Conservation (phyloP, 1,284 basidiomycete genomes). For the Apiotrichum mycotoxinovorans region DNA sequence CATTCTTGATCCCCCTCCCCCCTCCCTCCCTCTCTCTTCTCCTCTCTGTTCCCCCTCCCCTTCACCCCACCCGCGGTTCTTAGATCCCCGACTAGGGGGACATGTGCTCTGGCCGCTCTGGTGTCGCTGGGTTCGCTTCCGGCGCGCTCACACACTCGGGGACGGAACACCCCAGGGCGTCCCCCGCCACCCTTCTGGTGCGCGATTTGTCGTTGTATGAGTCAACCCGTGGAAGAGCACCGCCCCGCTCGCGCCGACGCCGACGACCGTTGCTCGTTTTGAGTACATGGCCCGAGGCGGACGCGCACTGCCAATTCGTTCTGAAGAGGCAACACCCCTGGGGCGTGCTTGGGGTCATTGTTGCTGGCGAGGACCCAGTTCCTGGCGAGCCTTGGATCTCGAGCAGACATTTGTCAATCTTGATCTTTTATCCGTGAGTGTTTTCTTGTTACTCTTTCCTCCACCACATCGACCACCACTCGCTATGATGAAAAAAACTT, state of each 20-base stretch:
- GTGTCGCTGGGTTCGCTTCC: neutral
- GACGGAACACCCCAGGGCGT: slow-evolving; percentile 21
- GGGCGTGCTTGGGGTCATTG: slow-evolving; percentile 11
- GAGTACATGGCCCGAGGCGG: slow-evolving; percentile 3
- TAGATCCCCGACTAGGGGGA: slow-evolving; percentile 50
- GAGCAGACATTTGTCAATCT: slow-evolving; percentile 17
- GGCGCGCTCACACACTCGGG: neutral
- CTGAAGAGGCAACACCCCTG: slow-evolving; percentile 5
- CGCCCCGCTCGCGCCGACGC: slow-evolving; percentile 3
- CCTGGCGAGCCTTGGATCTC: neutral
- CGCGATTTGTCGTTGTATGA: slow-evolving; percentile 50
- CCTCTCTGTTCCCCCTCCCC: slow-evolving; percentile 11
- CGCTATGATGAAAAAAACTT: slow-evolving; percentile 43
- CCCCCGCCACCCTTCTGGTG: slow-evolving; percentile 48
- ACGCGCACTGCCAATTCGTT: slow-evolving; percentile 4
- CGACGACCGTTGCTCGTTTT: slow-evolving; percentile 17
- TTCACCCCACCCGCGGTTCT: slow-evolving; percentile 45
- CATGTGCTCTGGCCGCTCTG: slow-evolving; percentile 21
- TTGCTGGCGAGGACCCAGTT: slow-evolving; percentile 1
- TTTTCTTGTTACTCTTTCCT: neutral
- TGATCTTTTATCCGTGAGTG: slow-evolving; percentile 11
- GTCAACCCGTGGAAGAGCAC: slow-evolving; percentile 50
- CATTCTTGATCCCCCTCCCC: slow-evolving; percentile 9
- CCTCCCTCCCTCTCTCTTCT: slow-evolving; percentile 6
- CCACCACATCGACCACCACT: slow-evolving; percentile 2